Conservation (phyloP, 345 rosid genomes). For the Syzygium grande region DNA sequence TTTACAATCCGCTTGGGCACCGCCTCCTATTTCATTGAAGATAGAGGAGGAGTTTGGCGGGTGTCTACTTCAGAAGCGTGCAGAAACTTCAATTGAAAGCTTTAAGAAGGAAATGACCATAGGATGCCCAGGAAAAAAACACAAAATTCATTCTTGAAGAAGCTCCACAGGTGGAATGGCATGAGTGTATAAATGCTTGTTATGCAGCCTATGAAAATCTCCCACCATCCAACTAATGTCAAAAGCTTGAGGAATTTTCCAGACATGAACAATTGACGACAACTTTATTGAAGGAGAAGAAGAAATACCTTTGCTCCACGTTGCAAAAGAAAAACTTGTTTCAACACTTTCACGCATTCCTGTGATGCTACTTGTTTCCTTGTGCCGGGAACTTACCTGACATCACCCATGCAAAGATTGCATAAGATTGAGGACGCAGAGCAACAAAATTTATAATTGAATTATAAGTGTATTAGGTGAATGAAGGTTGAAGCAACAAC, state of each 20-base stretch:
- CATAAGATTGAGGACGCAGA: not conserved
- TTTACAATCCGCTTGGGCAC: constrained; percentile 65
- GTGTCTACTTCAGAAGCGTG: not conserved
- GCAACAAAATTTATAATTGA: not conserved
- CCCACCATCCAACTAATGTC: not conserved
- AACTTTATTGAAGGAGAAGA: not conserved
- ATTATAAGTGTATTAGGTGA: not conserved
- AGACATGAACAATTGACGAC: not conserved
- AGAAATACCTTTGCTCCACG: constrained; percentile 70
- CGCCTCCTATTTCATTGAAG: constrained; percentile 41
- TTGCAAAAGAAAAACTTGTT: constrained; percentile 79
- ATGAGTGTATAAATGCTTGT: not conserved
- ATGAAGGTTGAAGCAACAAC: not conserved
- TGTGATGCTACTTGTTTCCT: constrained; percentile 91
- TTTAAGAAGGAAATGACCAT: not conserved
- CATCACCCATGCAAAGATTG: constrained; percentile 1
- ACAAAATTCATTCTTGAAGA: not conserved
- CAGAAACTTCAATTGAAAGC: not conserved
- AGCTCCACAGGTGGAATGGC: not conserved
- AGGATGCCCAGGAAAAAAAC: not conserved
- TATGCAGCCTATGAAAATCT: not conserved
- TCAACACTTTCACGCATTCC: constrained; percentile 94
- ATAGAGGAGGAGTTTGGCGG: not conserved
- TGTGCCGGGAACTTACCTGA: constrained; percentile 80
- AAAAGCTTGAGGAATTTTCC: not conserved